Evolutionary conservation across 2,329 filamentous ascomycete genomes (phyloP).

Genomic region (Cercospora sojina): DNA sequence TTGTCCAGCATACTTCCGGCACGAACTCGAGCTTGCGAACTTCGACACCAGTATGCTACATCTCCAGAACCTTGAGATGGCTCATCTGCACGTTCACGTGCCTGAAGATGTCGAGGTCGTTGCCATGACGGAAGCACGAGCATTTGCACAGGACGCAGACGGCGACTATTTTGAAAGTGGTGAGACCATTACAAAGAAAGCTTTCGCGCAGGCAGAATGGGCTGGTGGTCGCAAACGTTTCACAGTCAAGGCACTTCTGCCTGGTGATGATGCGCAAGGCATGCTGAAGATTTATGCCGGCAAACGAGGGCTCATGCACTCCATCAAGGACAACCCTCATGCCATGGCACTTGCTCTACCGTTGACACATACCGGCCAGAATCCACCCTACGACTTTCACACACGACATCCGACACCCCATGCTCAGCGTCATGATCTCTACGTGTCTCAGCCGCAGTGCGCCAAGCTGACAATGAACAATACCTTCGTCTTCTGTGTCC

Average conservation of each 20-base stretch:
- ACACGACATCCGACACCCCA: slow-evolving; percentile 93
- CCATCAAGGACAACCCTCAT: slow-evolving; percentile 93
- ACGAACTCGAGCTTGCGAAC: slow-evolving; percentile 74
- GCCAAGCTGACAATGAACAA: slow-evolving; percentile 86
- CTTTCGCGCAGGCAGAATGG: slow-evolving; percentile 91
- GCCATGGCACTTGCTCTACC: slow-evolving; percentile 86
- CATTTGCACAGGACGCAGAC: slow-evolving; percentile 77
- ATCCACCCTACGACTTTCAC: slow-evolving; percentile 91
- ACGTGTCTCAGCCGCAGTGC: slow-evolving; percentile 95
- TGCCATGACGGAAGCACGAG: slow-evolving; percentile 85
- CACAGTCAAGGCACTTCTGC: slow-evolving; percentile 86
- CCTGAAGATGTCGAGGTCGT: slow-evolving; percentile 87
- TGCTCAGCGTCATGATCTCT: slow-evolving; percentile 94
- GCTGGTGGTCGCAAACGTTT: slow-evolving; percentile 82
- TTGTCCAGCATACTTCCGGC: slow-evolving; percentile 84
- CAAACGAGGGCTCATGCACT: slow-evolving; percentile 94
- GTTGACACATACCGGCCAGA: slow-evolving; percentile 84
- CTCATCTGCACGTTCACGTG: slow-evolving; percentile 83
- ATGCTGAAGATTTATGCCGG: slow-evolving; percentile 90
- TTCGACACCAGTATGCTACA: slow-evolving; percentile 86
- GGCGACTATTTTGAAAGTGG: slow-evolving; percentile 93
- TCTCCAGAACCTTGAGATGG: slow-evolving; percentile 89
- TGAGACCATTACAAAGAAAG: slow-evolving; percentile 79
- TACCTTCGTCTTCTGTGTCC: slow-evolving; percentile 94
- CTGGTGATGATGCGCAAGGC: slow-evolving; percentile 86